Evolutionary conservation across 805 yeast genomes (phyloP).

Genomic region (Lachancea sp.): DNA sequence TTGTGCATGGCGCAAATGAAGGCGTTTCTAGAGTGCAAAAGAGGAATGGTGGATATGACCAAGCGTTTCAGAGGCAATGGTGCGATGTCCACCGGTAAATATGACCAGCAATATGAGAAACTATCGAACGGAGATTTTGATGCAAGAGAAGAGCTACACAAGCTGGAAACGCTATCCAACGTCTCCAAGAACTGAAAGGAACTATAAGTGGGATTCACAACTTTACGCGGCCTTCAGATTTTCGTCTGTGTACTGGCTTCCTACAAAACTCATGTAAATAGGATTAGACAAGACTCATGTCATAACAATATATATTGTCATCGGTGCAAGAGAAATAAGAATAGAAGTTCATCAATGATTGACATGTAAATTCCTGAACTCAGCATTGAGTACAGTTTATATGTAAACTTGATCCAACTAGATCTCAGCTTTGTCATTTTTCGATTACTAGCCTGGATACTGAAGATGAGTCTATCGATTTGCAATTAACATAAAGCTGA

Average conservation of each 20-base stretch:
- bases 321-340: neutral
- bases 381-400: no score
- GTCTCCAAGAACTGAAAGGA: constrained; percentile 33
- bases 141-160: constrained; percentile 71
- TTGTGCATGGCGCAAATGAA: constrained; percentile 78
- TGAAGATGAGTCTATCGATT: neutral
- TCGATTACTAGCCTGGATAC: neutral
- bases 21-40: constrained; percentile 83
- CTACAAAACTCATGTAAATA: neutral
- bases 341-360: no score
- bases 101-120: constrained; percentile 79
- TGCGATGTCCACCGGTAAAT: constrained; percentile 85
- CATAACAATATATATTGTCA: neutral
- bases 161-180: constrained; percentile 57
- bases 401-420: neutral
- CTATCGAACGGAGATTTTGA: constrained; percentile 76
- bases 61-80: constrained; percentile 93
- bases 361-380: no score
- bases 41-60: constrained; percentile 86
- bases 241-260: no score
- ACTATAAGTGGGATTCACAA: no score
- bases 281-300: neutral
- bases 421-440: neutral
- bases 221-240: no score
- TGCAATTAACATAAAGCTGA: neutral